Percentiles rank a stretch among this genome's conserved stretches.
Conservation (phyloP, 2,329 filamentous ascomycete genomes). For the Endoconidiophora laricicola region DNA sequence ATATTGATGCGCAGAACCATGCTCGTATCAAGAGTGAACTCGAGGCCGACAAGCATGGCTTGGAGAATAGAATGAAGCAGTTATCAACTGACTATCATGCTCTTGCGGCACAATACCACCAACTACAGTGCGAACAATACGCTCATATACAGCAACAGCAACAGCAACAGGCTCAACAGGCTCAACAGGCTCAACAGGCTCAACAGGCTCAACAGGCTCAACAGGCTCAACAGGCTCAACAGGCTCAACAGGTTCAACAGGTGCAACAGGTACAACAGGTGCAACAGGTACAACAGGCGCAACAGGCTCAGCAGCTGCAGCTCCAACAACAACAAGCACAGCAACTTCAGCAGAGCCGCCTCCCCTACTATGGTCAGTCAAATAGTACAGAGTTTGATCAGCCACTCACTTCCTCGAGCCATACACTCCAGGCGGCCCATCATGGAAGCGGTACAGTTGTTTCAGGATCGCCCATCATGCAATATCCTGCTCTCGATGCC, state of each 20-base stretch:
- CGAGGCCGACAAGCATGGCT: slow-evolving; percentile 4
- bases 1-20: slow-evolving; percentile 36
- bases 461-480: slow-evolving; percentile 22
- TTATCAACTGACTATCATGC: slow-evolving; percentile 26
- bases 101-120: slow-evolving; percentile 24
- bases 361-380: too few species aligned
- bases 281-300: too few species aligned
- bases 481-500: slow-evolving; percentile 24
- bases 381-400: slow-evolving; percentile 19
- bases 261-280: too few species aligned
- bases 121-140: too few species aligned
- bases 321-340: slow-evolving; percentile 13
- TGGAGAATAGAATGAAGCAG: slow-evolving; percentile 6
- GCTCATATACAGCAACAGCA: too few species aligned
- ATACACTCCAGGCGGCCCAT: too few species aligned
- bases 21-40: slow-evolving; percentile 2
- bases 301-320: too few species aligned
- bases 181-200: too few species aligned
- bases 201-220: too few species aligned
- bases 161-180: too few species aligned
- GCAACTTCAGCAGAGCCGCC: neutral
- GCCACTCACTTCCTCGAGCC: too few species aligned
- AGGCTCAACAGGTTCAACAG: slow-evolving; percentile 14
- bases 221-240: neutral
- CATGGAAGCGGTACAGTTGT: neutral